A percentile compares a stretch with the other conserved stretches of the same genome.
These are phyloP conservation scores for Berkeleyomyces rouxiae DNA, from an alignment of 2,329 filamentous ascomycete genomes.

Conservation along the genomic window DNA sequence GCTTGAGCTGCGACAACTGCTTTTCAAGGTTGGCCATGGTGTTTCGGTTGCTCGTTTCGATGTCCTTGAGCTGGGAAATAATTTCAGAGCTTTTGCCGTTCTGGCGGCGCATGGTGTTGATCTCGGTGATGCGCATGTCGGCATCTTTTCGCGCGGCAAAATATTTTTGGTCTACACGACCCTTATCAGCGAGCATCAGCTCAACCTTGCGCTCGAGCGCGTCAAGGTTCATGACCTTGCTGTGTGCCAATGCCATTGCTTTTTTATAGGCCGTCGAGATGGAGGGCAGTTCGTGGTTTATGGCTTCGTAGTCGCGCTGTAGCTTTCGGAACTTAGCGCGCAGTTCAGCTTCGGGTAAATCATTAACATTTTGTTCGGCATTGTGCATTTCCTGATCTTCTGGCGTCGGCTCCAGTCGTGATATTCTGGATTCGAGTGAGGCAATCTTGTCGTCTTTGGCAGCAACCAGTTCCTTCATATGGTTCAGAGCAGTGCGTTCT, in stretches of 20 bases:
- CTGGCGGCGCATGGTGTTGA: slow-evolving; percentile 61
- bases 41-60: slow-evolving; percentile 60
- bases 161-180: slow-evolving; percentile 94
- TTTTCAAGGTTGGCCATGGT: slow-evolving; percentile 78
- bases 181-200: slow-evolving; percentile 69
- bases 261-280: slow-evolving; percentile 88
- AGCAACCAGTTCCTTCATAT: slow-evolving; percentile 63
- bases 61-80: slow-evolving; percentile 80
- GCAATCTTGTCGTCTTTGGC: slow-evolving; percentile 67
- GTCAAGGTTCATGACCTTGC: slow-evolving; percentile 66
- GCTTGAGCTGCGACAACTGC: slow-evolving; percentile 68
- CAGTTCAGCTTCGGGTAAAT: slow-evolving; percentile 52
- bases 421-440: slow-evolving; percentile 67
- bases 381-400: slow-evolving; percentile 30
- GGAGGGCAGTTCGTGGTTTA: slow-evolving; percentile 74
- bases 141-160: slow-evolving; percentile 91
- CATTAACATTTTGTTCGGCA: slow-evolving; percentile 30
- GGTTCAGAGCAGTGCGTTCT: slow-evolving; percentile 49
- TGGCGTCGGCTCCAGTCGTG: slow-evolving; percentile 42
- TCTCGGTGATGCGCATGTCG: slow-evolving; percentile 67
- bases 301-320: slow-evolving; percentile 62
- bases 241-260: slow-evolving; percentile 65
- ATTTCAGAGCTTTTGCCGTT: slow-evolving; percentile 87
- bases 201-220: slow-evolving; percentile 63
- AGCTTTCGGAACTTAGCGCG: slow-evolving; percentile 57